Evolutionary conservation across 192 early-diverging fungal genomes (phyloP), one percentile per base, ranked within the genome.

Genomic region (Spizellomyces sp.): DNA sequence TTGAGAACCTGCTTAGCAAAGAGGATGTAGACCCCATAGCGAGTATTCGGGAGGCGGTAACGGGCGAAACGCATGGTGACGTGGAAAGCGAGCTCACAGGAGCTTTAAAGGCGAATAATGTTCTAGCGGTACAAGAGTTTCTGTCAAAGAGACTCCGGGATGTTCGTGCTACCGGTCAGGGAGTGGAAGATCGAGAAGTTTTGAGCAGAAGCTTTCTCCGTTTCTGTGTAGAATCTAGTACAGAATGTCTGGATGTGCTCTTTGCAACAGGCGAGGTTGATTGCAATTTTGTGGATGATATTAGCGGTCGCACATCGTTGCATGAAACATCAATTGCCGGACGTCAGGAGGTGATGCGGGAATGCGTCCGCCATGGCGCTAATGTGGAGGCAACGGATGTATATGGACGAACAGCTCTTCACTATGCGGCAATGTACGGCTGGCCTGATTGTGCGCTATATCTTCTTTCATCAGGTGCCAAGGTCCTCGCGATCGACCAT

Each of bases 391-490:
- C 69, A 22, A 55, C 67, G 21, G 98, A 99, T 76, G 90, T 94
- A 47, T 98, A 98, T 77, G 94, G 91, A 59, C 79, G 96, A 55
- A 90, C 87, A 17, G 89, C 96, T 4, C 69, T 97, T 44, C 98
- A 99, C 76, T 99, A 99, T 73, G 93, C 93, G 0, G 88, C 93
- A 9, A 95, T 98, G 90, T 89, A 95, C 70, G 96, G 95, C 15
- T 87, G 91, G 67, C 73, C 77, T 9, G 89, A 90, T 7, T 70
- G 72, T 58, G 71, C 77, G 0, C 19, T 46, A 14, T 79, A 69
- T 50, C 54, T 88, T n/a, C 36, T 85, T 9, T 27, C 50, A 9
- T 27, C 48, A 5, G 78, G 77, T 12, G 63, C 70, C 10, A 64
- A 81, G 22, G 64, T 82, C 15, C 62, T 84, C 59, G 89, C 90